Evolutionary conservation across 2,329 filamentous ascomycete genomes (phyloP).

Genomic region (Aspergillus japonicus): DNA sequence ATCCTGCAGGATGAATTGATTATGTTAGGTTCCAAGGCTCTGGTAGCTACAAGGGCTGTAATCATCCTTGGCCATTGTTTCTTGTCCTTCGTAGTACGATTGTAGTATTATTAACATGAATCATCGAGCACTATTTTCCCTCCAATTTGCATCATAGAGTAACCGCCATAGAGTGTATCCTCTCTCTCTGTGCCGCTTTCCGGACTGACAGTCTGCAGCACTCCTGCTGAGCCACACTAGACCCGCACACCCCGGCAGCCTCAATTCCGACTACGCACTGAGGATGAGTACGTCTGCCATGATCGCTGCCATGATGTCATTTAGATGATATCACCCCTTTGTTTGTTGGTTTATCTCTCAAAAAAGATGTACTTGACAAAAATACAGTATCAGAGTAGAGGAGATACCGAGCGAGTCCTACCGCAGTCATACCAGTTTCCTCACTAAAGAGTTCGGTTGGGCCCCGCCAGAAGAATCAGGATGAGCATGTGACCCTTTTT

Average conservation of each 20-base stretch:
- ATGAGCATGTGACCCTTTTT: not conserved
- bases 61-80: not conserved
- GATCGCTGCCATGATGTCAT: not conserved
- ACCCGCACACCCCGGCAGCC: constrained; percentile 8
- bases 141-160: not conserved
- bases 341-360: not conserved
- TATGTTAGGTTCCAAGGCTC: not conserved
- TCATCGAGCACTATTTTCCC: too few species aligned
- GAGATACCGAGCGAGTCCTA: too few species aligned
- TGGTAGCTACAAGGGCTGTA: not conserved
- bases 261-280: not conserved
- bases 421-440: not conserved
- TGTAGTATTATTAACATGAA: not conserved
- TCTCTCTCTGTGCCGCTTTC: not conserved
- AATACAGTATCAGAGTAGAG: not conserved
- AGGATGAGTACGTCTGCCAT: not conserved
- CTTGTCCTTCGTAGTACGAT: not conserved
- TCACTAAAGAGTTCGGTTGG: not conserved
- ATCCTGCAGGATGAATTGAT: not conserved
- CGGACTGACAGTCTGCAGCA: not conserved
- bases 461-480: not conserved
- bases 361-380: not conserved
- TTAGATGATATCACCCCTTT: not conserved
- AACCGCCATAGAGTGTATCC: not conserved
- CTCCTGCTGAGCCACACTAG: constrained; percentile 17